These are phyloP conservation scores for Castanea sativa DNA, from an alignment of 306 rosid species.

Conservation along the genomic window DNA sequence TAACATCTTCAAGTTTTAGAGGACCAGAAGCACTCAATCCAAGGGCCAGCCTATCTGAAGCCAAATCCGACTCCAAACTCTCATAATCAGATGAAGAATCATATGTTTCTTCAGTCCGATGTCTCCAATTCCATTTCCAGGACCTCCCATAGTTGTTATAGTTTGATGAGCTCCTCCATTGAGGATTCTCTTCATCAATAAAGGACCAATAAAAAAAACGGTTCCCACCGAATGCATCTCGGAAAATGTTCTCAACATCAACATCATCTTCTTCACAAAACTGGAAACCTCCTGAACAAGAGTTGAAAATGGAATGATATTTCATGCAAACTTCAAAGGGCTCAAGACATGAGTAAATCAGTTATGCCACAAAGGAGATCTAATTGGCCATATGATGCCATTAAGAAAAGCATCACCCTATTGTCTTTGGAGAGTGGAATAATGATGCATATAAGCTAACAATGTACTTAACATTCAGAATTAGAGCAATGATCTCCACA, in stretches of 20 bases:
- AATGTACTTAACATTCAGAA: constrained; percentile 19
- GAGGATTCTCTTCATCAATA: constrained; percentile 61
- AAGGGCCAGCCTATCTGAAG: constrained; percentile 66
- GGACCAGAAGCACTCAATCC: constrained; percentile 78
- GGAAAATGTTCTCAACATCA: constrained; percentile 59
- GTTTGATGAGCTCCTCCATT: constrained; percentile 57
- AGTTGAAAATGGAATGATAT: constrained; percentile 4
- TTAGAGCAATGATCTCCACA: constrained; percentile 6
- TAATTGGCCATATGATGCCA: constrained; percentile 11
- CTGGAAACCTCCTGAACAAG: constrained; percentile 48
- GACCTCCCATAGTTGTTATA: constrained; percentile 40
- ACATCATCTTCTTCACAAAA: constrained; percentile 59
- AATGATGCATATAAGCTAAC: constrained; percentile 11
- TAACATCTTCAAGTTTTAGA: constrained; percentile 70
- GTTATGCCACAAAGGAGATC: background rate
- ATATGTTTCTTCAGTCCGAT: constrained; percentile 35
- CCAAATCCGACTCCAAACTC: constrained; percentile 29
- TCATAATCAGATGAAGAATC: constrained; percentile 47
- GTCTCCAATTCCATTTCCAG: constrained; percentile 57
- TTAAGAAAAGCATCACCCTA: constrained; percentile 2
- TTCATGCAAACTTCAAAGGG: constrained; percentile 8
- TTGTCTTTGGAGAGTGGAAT: background rate
- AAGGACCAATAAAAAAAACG: constrained; percentile 63
- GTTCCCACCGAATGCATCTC: constrained; percentile 58
- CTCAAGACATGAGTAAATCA: background rate